A percentile compares a stretch with the other conserved stretches of the same genome.
These are phyloP conservation scores for Salix dunnii DNA, from an alignment of 345 rosid species.

Conservation along the genomic window DNA sequence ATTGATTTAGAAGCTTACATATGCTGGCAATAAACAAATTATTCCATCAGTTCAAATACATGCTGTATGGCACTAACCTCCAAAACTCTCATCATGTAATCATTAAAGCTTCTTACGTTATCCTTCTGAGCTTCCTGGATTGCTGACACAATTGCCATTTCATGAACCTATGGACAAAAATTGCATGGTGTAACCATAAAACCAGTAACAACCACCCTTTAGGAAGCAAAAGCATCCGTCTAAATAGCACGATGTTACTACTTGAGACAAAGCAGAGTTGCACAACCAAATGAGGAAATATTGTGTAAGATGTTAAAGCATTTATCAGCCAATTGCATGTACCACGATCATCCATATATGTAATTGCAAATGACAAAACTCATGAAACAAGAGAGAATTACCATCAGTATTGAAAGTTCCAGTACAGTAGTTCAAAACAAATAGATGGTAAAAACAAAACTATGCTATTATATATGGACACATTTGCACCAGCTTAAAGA, in stretches of 20 bases:
- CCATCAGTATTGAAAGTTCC: background rate
- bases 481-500: background rate
- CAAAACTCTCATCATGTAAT: constrained; percentile 87
- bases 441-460: background rate
- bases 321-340: background rate
- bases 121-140: constrained; percentile 98
- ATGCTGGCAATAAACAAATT: background rate
- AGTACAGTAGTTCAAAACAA: background rate
- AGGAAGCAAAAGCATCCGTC: background rate
- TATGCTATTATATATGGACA: background rate
- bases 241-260: background rate
- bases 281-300: constrained; percentile 3
- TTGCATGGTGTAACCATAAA: background rate
- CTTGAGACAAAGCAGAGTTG: background rate
- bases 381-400: background rate
- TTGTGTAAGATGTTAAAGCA: background rate
- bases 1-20: background rate
- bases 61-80: constrained; percentile 53
- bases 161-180: constrained; percentile 66
- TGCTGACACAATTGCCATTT: constrained; percentile 95
- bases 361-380: background rate
- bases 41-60: background rate
- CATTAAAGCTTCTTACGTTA: constrained; percentile 83
- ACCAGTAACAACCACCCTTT: background rate
- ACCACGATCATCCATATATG: background rate